Percentiles rank a stretch among this genome's conserved stretches.
Conservation (phyloP, 75 land plant species). For the Selaginella tamariscina region DNA sequence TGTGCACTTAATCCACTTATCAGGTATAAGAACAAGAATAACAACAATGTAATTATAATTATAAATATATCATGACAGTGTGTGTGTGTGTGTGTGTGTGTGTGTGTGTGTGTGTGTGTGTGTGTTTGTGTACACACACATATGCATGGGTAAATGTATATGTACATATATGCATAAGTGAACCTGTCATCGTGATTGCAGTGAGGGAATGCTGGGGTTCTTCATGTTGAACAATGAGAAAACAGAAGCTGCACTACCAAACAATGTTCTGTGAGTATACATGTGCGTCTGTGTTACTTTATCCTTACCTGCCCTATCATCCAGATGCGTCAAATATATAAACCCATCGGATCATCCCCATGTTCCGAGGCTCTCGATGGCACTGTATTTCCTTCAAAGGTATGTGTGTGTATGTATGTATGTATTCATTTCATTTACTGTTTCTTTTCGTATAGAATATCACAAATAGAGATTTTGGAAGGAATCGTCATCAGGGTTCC, state of each 20-base stretch:
- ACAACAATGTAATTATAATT: neutral
- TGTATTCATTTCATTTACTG: neutral
- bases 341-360: neutral
- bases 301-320: neutral
- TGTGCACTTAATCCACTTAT: neutral
- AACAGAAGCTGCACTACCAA: neutral
- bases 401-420: no score
- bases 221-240: neutral
- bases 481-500: neutral
- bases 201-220: neutral
- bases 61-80: neutral
- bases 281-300: neutral
- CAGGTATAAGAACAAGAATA: neutral
- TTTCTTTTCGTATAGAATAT: neutral
- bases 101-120: no score
- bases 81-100: no score
- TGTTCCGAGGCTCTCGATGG: neutral
- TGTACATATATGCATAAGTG: no score
- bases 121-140: no score
- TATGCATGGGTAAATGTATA: no score
- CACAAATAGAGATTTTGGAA: neutral
- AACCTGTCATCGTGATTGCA: no score
- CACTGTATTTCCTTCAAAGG: neutral
- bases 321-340: neutral
- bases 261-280: neutral